These are phyloP conservation scores for Eragrostis curvula DNA, from an alignment of 176 grass and related monocot species.

Conservation along the genomic window DNA sequence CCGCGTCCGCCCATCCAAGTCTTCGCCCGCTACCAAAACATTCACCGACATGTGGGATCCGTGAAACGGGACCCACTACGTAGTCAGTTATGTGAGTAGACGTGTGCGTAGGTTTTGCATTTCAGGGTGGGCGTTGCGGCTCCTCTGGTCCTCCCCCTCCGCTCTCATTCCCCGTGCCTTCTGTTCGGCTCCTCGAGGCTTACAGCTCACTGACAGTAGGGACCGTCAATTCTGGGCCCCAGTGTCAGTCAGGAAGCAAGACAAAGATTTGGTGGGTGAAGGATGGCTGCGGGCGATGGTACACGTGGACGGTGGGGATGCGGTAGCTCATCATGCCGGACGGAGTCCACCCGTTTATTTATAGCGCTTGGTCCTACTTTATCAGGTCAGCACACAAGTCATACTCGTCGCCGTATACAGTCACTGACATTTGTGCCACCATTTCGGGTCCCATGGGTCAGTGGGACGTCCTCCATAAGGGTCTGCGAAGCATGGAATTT, in stretches of 20 bases:
- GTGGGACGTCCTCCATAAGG: accelerated
- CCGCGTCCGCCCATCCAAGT: background rate
- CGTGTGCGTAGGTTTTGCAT: background rate
- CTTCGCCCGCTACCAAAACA: accelerated
- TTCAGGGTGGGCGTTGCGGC: constrained; percentile 37
- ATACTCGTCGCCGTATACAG: background rate
- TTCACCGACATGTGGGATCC: background rate
- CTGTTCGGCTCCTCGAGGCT: background rate
- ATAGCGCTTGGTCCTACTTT: constrained; percentile 32
- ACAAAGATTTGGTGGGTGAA: background rate
- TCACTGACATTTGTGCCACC: background rate
- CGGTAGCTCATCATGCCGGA: constrained; percentile 49
- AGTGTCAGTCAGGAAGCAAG: accelerated
- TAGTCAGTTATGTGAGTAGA: background rate
- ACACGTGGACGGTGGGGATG: constrained; percentile 63
- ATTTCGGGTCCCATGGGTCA: accelerated
- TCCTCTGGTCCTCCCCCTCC: constrained; percentile 2
- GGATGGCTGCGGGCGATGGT: background rate
- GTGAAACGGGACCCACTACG: accelerated
- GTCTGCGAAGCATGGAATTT: background rate
- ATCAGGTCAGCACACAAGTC: background rate
- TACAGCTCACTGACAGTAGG: background rate
- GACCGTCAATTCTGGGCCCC: accelerated
- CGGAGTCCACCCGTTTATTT: constrained; percentile 58
- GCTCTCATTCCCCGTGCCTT: background rate